Conservation (phyloP, 805 yeast genomes). For the Jamesozyma rosinii region DNA sequence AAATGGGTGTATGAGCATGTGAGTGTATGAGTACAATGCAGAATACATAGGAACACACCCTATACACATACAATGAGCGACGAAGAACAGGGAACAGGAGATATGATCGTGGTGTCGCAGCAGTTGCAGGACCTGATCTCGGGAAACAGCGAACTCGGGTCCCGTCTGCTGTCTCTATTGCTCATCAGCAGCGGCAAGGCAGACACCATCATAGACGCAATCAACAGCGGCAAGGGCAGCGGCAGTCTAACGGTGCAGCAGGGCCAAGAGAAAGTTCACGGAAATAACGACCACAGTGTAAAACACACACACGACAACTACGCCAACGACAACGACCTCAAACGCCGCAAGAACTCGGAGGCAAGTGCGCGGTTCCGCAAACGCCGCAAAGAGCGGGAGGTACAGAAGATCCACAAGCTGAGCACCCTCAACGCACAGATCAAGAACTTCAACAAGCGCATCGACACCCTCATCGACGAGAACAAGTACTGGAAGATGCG, state of each 20-base stretch:
- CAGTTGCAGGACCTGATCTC: slow-evolving; percentile 19
- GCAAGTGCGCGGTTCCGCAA: slow-evolving; percentile 91
- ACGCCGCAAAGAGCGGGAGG: slow-evolving; percentile 24
- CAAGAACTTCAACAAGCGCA: slow-evolving; percentile 14
- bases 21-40: too few species aligned
- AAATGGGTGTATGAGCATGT: too few species aligned
- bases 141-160: slow-evolving; percentile 25
- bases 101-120: slow-evolving; percentile 6
- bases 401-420: slow-evolving; percentile 16
- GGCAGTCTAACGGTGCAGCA: neutral
- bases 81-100: neutral
- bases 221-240: slow-evolving; percentile 15
- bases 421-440: slow-evolving; percentile 16
- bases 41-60: too few species aligned
- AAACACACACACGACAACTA: neutral
- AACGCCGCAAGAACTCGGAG: slow-evolving; percentile 81
- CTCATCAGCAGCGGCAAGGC: slow-evolving; percentile 26
- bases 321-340: slow-evolving; percentile 30
- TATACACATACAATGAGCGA: neutral
- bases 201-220: slow-evolving; percentile 23
- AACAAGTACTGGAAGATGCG: slow-evolving; percentile 25
- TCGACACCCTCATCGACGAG: slow-evolving; percentile 20
- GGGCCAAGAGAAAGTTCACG: neutral
- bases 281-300: neutral
- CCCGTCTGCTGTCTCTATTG: slow-evolving; percentile 23